Percentiles rank a stretch among this genome's conserved stretches.
These are phyloP conservation scores for Teratosphaeria pseudoeucalypti DNA, from an alignment of 2,329 filamentous ascomycete genomes.

Conservation along the genomic window DNA sequence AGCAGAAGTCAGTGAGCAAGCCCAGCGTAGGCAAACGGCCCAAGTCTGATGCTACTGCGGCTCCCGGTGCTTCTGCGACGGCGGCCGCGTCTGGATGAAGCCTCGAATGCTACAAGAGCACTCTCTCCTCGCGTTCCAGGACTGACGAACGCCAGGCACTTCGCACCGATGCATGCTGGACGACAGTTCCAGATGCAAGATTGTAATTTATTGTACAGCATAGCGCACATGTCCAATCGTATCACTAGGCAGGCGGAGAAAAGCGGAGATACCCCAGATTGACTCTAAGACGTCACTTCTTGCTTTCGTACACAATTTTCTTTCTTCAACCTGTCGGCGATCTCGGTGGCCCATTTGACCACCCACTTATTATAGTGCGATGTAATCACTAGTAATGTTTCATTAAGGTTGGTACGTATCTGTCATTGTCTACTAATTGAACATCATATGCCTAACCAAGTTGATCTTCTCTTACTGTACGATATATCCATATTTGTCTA, in stretches of 20 bases:
- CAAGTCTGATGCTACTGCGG: neutral
- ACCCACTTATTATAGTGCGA: neutral
- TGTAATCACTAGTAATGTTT: neutral
- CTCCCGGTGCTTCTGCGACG: slow-evolving; percentile 2
- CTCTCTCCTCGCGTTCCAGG: too few relatives aligned
- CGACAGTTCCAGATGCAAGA: neutral
- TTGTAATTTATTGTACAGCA: neutral
- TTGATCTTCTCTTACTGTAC: neutral
- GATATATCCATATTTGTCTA: neutral
- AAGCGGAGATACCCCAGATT: slow-evolving; percentile 9
- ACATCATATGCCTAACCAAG: neutral
- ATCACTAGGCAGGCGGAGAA: neutral
- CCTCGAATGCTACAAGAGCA: neutral
- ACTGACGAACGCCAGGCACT: neutral
- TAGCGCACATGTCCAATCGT: neutral
- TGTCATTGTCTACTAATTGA: too few relatives aligned
- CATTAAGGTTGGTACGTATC: neutral
- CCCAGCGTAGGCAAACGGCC: neutral
- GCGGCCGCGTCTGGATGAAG: slow-evolving; percentile 3
- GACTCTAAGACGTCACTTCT: slow-evolving; percentile 2
- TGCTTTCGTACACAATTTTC: neutral
- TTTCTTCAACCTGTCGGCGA: neutral
- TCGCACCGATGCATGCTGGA: neutral
- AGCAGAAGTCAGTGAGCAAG: slow-evolving; percentile 7
- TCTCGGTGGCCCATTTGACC: neutral